Evolutionary conservation across 2,329 filamentous ascomycete genomes (phyloP), one percentile per base, ranked within the genome.

Genomic region (Periconia macrospinosa): DNA sequence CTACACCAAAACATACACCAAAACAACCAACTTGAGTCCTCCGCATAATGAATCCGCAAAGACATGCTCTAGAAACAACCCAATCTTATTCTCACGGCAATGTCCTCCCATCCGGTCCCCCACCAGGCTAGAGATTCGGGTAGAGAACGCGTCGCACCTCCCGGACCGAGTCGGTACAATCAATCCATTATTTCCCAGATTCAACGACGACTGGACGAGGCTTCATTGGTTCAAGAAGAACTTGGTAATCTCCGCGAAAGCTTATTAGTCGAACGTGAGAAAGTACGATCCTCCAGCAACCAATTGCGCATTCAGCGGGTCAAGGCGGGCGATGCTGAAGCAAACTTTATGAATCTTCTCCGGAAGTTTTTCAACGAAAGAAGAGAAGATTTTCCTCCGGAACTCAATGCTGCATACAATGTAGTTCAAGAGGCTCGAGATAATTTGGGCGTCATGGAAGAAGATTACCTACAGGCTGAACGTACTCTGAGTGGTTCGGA

Each of bases 401-500:
- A 37, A 3, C 48, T 66, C 13, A 17, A 20, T 6, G 37, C 27
- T 7, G 51, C 55, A 13, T 65, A 62, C 41, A 23, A 50, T 11
- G 30, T 37, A 5, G 51, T 65, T 5, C 42, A 51, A n/a, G n/a
- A 48, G 20, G 46, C 41, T 17, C 49, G 61, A 6, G 57, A 63
- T 20, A 44, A 37, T 6, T 54, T 68, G 2, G 63, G 65, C 1
- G 46, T 41, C 2, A 23, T 57, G 8, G 65, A 66, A 40, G 58
- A 59, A n/a, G 54, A 65, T 2, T 58, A 60, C 23, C 10, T 64
- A 5, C 48, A 58, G 35, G 45, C 44, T 8, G 65, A 66, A 30
- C 43, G 56, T 3, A 30, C 43, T 7, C 47, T 66, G 2, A 49
- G 52, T 1, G 65, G 56, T 1, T 15, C 42, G 3, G 65, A 66